Base-by-base conservation (phyloP, 164 flowering plant species). In the Houttuynia cordata region DNA sequence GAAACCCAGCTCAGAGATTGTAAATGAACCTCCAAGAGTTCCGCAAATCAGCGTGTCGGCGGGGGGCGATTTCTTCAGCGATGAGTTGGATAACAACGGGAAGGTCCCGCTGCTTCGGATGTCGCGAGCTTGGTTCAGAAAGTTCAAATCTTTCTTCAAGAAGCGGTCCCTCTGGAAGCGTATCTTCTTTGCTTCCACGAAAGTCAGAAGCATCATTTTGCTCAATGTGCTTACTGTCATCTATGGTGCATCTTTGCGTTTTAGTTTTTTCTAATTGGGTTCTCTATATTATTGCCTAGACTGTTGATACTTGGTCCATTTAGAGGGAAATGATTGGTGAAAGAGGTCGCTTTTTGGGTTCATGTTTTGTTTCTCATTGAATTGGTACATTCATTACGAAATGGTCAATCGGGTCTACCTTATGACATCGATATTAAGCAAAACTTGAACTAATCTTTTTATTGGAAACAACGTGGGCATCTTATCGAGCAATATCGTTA, bases 201-300 rank as follows among this genome's bases (percentile, higher is more conserved):
- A 82, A 65, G 84, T 87, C 60, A 75, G 88, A 70, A 81, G 92
- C 70, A 74, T 90, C 59, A 75, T 90, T 51, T 68, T 90, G 74
- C 94, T 90, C 61, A 90, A 87, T 62, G 74, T 79, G 56, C 65
- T 85, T 63, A 74, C 95, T 19, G 18, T 90, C 53, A 63, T 87
- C 10, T 90, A 80, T 61, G 97, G 95, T 89, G 69, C 37, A 14
- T 13, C 51, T 8, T 42, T 24, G 61, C 12, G 40, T 41, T 53
- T 56, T 10, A n/a, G n/a, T n/a, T 24, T 21, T 39, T n/a, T n/a
- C 41, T 9, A 17, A 40, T 58, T 58, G 54, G 21, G 21, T 8
- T 52, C 37, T 17, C 1, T 4, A 22, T 30, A n/a, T n/a, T n/a
- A n/a, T n/a, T n/a, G n/a, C n/a, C n/a, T n/a, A n/a, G n/a, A n/a